These are phyloP conservation scores for Achaetomiella virescens DNA, from an alignment of 495 filamentous ascomycete genomes.

Conservation along the genomic window DNA sequence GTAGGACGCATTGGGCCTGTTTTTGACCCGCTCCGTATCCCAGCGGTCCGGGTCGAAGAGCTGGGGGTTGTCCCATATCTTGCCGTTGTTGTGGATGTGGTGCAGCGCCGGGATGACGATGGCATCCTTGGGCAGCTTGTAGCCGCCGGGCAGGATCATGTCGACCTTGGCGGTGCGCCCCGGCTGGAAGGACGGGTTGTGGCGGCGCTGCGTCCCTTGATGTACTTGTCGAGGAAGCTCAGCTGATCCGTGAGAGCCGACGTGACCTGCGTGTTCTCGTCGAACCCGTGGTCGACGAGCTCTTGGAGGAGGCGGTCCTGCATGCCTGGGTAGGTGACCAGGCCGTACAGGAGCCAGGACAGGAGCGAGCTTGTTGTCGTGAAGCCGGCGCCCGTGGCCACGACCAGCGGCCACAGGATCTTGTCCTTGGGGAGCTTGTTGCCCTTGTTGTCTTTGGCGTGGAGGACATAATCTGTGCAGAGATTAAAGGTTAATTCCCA, in stretches of 20 bases:
- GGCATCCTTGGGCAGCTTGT: slow-evolving; percentile 40
- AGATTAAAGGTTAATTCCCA: no score
- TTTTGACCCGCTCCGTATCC: slow-evolving; percentile 46
- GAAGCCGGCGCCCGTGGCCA: slow-evolving; percentile 47
- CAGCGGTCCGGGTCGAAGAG: slow-evolving; percentile 51
- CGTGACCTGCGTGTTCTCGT: slow-evolving; percentile 30
- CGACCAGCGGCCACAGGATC: slow-evolving; percentile 20
- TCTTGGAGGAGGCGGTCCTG: slow-evolving; percentile 51
- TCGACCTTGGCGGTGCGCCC: slow-evolving; percentile 47
- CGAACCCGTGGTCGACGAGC: slow-evolving; percentile 42
- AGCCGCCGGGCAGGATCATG: slow-evolving; percentile 50
- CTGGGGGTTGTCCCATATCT: slow-evolving; percentile 45
- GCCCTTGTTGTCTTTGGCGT: slow-evolving; percentile 48
- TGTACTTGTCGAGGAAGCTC: slow-evolving; percentile 46
- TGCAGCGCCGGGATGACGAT: slow-evolving; percentile 47
- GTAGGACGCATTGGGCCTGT: slow-evolving; percentile 40
- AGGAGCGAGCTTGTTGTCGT: slow-evolving; percentile 48
- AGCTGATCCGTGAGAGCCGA: slow-evolving; percentile 38
- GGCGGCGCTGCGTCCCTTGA: slow-evolving; percentile 53
- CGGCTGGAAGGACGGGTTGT: slow-evolving; percentile 52
- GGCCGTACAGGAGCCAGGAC: slow-evolving; percentile 48
- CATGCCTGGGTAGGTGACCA: slow-evolving; percentile 43
- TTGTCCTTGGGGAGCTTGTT: slow-evolving; percentile 39
- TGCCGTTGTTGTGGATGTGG: slow-evolving; percentile 48
- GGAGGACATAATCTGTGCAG: slow-evolving; percentile 45